These are phyloP conservation scores for Ambispora gerdemannii DNA, from an alignment of 192 early-diverging fungal species.

Conservation along the genomic window DNA sequence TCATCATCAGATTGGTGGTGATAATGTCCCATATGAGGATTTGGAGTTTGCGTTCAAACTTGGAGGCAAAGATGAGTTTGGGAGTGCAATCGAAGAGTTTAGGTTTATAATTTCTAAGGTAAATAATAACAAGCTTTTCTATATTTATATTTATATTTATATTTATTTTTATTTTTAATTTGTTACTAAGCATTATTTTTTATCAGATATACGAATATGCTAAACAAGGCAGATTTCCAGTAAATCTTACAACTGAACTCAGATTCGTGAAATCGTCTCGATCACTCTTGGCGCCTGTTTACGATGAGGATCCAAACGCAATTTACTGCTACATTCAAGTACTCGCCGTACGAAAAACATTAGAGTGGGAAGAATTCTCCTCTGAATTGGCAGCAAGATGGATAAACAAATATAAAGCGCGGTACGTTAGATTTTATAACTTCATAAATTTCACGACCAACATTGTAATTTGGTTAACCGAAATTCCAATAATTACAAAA, in stretches of 20 bases:
- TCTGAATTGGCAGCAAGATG: constrained; percentile 13
- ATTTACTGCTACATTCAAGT: too few species aligned
- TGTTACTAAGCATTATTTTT: too few species aligned
- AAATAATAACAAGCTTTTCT: background rate
- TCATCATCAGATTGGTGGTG: constrained; percentile 32
- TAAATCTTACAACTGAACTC: constrained; percentile 13
- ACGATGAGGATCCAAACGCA: too few species aligned
- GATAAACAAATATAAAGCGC: constrained; percentile 32
- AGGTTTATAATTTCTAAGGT: background rate
- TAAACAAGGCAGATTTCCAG: background rate
- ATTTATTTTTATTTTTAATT: background rate
- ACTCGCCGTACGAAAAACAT: too few species aligned
- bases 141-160: background rate
- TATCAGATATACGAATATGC: constrained; percentile 1
- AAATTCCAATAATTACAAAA: constrained; percentile 1
- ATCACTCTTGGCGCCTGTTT: constrained; percentile 26
- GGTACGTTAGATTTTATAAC: constrained; percentile 28
- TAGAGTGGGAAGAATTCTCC: too few species aligned
- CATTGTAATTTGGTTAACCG: background rate
- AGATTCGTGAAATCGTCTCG: constrained; percentile 35
- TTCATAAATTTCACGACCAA: background rate
- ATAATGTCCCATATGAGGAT: constrained; percentile 16
- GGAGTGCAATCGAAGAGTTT: background rate
- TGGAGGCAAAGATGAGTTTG: constrained; percentile 20
- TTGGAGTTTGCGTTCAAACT: constrained; percentile 35